Base-by-base conservation (phyloP, 805 yeast genomes). In the Lipomyces orientalis region DNA sequence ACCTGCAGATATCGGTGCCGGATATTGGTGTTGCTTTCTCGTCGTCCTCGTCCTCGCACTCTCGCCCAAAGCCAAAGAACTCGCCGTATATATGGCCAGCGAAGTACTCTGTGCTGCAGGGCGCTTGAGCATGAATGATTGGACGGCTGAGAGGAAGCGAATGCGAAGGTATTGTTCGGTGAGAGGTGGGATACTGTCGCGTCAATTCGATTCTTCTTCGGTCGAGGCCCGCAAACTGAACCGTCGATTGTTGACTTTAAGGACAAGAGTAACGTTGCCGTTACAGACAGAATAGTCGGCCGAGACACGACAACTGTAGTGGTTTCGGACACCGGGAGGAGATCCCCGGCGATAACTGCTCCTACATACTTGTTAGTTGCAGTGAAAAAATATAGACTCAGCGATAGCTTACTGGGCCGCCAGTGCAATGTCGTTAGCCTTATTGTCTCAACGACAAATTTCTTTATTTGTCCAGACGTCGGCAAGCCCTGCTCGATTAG, bases 101-200 rank as follows among this genome's bases (percentile, higher is more conserved):
- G 39, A 67, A 61, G 55, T 68, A 67, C 19, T 35, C 61, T 2
- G 70, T 64, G 52, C 59, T 61, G 64, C 70, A 67, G n/a, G 31
- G 14, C 19, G 29, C 8, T 12, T 14, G 6, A 51, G 22, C 19
- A 64, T 56, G n/a, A 22, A 7, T 33, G 60, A 31, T 56, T 67
- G 57, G 33, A 67, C 58, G 22, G 61, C 57, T 7, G 67, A 55
- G 70, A 67, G 8, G 70, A 68, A 16, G 70, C 68, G 39, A 67
- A 67, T 8, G 65, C 34, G 56, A 60, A 67, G n/a, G 65, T 64
- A 56, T 64, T 8, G 61, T 64, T 6, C 65, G 61, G 54, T 67
- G 70, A 67, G 58, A 60, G 57, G 16, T 35, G 8, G 64, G 68
- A 64, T 2, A 57, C 35, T 8, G 39, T 29, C 43, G 6, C 43